Evolutionary conservation across 2,329 filamentous ascomycete species (phyloP), one percentile per base, ranked within the genome.

Genomic region (Colletotrichum zoysiae): DNA sequence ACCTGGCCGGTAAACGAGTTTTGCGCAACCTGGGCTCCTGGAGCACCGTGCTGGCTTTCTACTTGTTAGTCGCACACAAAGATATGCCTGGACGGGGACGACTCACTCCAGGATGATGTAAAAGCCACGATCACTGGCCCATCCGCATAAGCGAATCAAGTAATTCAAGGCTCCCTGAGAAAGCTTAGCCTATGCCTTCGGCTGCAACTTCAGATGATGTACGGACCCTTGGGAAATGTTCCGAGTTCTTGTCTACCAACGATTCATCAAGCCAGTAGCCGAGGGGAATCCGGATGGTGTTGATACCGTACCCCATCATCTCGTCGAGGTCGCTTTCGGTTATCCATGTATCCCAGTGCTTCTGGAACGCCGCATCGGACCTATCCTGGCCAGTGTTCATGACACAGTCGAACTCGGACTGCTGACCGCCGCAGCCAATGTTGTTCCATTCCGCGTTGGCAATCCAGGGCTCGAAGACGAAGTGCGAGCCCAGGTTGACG

Each of bases 391-490:
- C 86, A 3, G 86, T 79, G 16, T 79, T 79, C 69, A 78, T 77
- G 55, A 89, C 84, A 75, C 87, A 89, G 77, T 88, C 86, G 74
- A 87, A 88, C 78, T 89, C 87, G 55, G 84, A 85, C 20, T 81
- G 77, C n/a, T 80, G 75, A 2, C 75, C 79, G 11, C 77, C 77
- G 73, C 87, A 89, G 44, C 86, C 86, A 76, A 88, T 86, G 23
- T 74, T 74, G 23, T 72, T 77, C 86, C 87, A 89, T 62, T 82
- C 81, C 38, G 78, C 76, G 20, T 75, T 74, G 57, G 83, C 83
- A 76, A 89, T 86, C 87, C 87, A 89, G 9, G 86, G 86, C 78
- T 89, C 87, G 44, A 85, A 79, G 65, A 89, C 77, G 75, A 89
- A 88, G 33, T 84, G 81, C 0, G 84, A 83, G 7, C 87, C 86